phyloP scores from a whole-genome alignment of 2,329 filamentous ascomycete genomes.

The Pyrenochaeta sp. region DNA sequence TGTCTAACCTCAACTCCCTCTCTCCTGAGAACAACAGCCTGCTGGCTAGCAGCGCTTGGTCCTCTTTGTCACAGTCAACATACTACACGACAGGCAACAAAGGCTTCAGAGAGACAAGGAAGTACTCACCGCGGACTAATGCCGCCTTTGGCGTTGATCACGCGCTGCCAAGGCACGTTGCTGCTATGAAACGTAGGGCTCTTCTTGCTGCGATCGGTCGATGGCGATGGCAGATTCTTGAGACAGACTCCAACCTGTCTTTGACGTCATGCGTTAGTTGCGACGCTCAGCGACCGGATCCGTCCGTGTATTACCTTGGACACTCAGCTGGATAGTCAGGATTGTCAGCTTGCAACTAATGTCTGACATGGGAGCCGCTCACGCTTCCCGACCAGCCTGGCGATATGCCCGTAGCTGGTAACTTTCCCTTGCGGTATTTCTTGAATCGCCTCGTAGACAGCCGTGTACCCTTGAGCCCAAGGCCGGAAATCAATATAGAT shows the following conservation, averaged over 20 bases:
- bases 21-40: conserved; percentile 55
- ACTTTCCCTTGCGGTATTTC: conserved; percentile 85
- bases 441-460: conserved; percentile 85
- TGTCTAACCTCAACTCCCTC: conserved; percentile 59
- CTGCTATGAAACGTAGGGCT: conserved; percentile 69
- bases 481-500: no score
- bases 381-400: conserved; percentile 76
- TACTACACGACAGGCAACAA: conserved; percentile 19
- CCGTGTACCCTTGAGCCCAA: conserved; percentile 62
- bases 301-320: conserved; percentile 51
- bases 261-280: conserved; percentile 51
- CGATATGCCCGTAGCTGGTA: conserved; percentile 87
- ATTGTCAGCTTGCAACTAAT: conserved; percentile 32
- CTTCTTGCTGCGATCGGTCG: conserved; percentile 52
- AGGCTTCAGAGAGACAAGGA: conserved; percentile 12
- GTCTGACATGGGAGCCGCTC: conserved; percentile 43
- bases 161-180: conserved; percentile 94
- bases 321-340: conserved; percentile 52
- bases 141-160: conserved; percentile 85
- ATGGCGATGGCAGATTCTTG: conserved; percentile 76
- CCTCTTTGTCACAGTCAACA: conserved; percentile 48
- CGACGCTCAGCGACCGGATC: conserved; percentile 11
- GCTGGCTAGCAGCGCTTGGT: conserved; percentile 55
- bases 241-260: conserved; percentile 90
- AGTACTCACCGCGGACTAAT: conserved; percentile 79